Evolutionary conservation across 2,329 filamentous ascomycete genomes (phyloP).

Genomic region (Trematosphaeria pertusa): DNA sequence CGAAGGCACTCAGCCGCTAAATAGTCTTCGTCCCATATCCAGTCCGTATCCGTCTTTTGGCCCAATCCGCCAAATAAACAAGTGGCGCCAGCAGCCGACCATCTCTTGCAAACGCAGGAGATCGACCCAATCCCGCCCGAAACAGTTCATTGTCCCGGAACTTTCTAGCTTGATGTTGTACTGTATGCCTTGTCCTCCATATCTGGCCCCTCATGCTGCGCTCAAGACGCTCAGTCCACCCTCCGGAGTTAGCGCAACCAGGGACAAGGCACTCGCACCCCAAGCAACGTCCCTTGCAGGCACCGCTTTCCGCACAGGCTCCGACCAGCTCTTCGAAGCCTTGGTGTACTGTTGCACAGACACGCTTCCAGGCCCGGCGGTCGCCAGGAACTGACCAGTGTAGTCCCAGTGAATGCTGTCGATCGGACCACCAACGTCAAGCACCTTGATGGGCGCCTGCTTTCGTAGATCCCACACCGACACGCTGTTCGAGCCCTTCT

Average conservation of each 20-base stretch:
- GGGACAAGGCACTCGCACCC: slow-evolving; percentile 75
- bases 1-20: slow-evolving; percentile 15
- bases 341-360: slow-evolving; percentile 92
- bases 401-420: slow-evolving; percentile 88
- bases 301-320: slow-evolving; percentile 79
- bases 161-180: too few species aligned
- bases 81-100: slow-evolving; percentile 10
- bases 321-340: slow-evolving; percentile 84
- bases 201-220: slow-evolving; percentile 22
- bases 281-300: slow-evolving; percentile 77
- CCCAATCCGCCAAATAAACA: slow-evolving; percentile 9
- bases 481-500: slow-evolving; percentile 77
- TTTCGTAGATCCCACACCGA: slow-evolving; percentile 94
- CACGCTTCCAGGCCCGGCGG: slow-evolving; percentile 78
- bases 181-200: too few species aligned
- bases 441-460: slow-evolving; percentile 78
- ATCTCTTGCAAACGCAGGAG: slow-evolving; percentile 1
- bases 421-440: slow-evolving; percentile 83
- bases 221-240: slow-evolving; percentile 77
- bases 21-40: slow-evolving; percentile 5
- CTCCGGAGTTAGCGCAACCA: slow-evolving; percentile 76
- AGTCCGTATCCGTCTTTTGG: slow-evolving; percentile 1
- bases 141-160: too few species aligned
- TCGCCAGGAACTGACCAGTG: slow-evolving; percentile 89
- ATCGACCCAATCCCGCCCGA: slow-evolving; percentile 5